Base-by-base conservation (phyloP, 2,329 filamentous ascomycete genomes). In the Fusarium sp. region DNA sequence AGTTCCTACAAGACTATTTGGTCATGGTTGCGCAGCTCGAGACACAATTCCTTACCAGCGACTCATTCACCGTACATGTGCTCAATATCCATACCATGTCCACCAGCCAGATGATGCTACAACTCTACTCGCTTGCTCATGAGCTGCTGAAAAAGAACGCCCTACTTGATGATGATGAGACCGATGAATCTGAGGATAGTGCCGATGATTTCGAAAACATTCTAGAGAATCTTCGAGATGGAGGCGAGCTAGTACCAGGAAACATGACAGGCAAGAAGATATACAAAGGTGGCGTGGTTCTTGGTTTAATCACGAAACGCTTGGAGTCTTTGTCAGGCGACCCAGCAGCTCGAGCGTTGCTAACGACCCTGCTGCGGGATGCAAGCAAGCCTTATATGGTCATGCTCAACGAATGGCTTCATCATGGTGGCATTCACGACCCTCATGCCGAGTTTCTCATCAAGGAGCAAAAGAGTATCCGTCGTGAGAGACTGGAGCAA, bases 321-420 rank as follows among this genome's bases (percentile, higher is more conserved):
- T 83, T 98, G 10, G 92, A 96, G 71, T 90, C 92, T 15, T 95
- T 98, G 89, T 96, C 95, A 2, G 96, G 96, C 45, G 96, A 99
- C 76, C 96, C 96, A 6, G 92, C 94, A 1, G 94, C 96, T 21
- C 89, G 93, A 67, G 88, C 90, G 24, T 81, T 99, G 21, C 85
- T 99, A 13, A 96, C 93, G 13, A 91, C 91, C 5, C 81, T 99
- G 28, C 80, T 99, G 42, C 88, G 93, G 57, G 95, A 98, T 79
- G 92, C 95, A 2, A 98, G 94, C 75, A 89, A 92, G 57, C 96
- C 96, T 1, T 99, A 99, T 77, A 98, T 98, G 94, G 87, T 88
- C 42, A 99, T 99, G 96, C 83, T 99, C 64, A 99, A 99, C 75
- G 95, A 98, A 78, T 99, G 96, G 96, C 84, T 99, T 17, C 96